Base-by-base conservation (phyloP, 257 asterid species). In the Solanum chiquidenum region DNA sequence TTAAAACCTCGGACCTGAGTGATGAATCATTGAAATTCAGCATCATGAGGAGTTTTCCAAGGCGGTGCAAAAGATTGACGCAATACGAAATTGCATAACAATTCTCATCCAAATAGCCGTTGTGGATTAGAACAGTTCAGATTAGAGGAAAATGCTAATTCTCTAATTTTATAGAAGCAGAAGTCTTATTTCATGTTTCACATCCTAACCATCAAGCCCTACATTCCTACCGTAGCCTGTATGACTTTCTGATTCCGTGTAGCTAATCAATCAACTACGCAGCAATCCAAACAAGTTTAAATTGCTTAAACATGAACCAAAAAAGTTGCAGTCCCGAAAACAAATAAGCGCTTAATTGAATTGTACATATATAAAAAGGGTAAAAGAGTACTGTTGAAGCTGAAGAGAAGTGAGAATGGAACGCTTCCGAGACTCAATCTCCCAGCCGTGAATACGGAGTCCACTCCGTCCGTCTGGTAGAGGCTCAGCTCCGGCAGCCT, bases 351-450 rank as follows among this genome's bases (percentile, higher is more conserved):
- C 27, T 31, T 82, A 49, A 82, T 82, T 31, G 42, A 49, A 82
- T 25, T 16, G 68, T 38, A 69, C 73, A 27, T 11, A 64, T 25
- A 64, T 16, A 72, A n/a, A 21, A 2, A 25, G 27, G 85, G 87
- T 11, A 42, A 14, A 34, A 31, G 83, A 46, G 58, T 91, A 97
- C 99, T 92, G 90, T 90, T 94, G 93, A 29, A 93, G 93, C 83
- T 91, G 92, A 55, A 95, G 93, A 75, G 97, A 96, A 88, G 87
- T 96, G 91, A 97, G 99, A 90, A 95, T 95, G 72, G 98, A 90
- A 84, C 95, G 94, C 92, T 94, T 95, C 92, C 87, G 89, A 83
- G 99, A 91, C 90, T 97, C 99, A 88, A 97, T 95, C 92, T 96
- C 99, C 99, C 94, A 92, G 85, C 92, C 94, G 66, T 85, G 91